phyloP scores from a whole-genome alignment of 768 basidiomycete genomes.

The Clavaria fumosa region DNA sequence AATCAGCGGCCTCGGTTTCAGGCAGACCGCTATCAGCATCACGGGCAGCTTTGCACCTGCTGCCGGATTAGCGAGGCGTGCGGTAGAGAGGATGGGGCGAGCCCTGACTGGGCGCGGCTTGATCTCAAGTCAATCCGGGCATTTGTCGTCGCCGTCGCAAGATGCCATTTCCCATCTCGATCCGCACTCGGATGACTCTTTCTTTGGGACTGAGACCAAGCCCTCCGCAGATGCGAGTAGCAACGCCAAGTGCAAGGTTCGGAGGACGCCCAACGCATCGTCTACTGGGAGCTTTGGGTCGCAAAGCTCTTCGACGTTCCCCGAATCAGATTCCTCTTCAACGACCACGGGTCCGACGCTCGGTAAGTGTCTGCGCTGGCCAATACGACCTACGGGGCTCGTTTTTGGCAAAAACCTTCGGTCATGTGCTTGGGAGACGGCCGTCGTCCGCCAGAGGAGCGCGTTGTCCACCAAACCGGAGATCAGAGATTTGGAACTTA shows the following conservation, averaged over 20 bases:
- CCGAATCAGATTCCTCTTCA: constrained; percentile 33
- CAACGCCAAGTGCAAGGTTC: constrained; percentile 22
- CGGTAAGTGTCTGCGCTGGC: constrained; percentile 41
- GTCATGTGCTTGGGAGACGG: constrained; percentile 40
- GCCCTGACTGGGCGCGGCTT: constrained; percentile 37
- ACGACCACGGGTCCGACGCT: constrained; percentile 31
- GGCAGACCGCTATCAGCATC: constrained; percentile 64
- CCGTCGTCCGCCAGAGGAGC: constrained; percentile 21
- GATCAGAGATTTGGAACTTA: constrained; percentile 28
- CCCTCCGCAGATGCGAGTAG: constrained; percentile 9
- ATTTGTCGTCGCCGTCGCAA: constrained; percentile 33
- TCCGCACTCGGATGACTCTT: constrained; percentile 26
- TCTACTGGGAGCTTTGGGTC: constrained; percentile 39
- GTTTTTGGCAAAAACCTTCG: constrained; percentile 55
- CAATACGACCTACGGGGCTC: constrained; percentile 33
- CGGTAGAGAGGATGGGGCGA: constrained; percentile 61
- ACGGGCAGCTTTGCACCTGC: constrained; percentile 52
- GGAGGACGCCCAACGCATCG: constrained; percentile 45
- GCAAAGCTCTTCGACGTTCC: constrained; percentile 27
- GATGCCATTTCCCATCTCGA: constrained; percentile 18
- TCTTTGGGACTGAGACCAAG: constrained; percentile 16
- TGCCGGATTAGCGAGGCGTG: constrained; percentile 59
- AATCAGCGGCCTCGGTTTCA: constrained; percentile 18
- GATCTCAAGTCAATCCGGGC: constrained; percentile 26
- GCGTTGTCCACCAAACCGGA: constrained; percentile 13